phyloP scores from a whole-genome alignment of 805 yeast species.

The Blastobotrys parvus region DNA sequence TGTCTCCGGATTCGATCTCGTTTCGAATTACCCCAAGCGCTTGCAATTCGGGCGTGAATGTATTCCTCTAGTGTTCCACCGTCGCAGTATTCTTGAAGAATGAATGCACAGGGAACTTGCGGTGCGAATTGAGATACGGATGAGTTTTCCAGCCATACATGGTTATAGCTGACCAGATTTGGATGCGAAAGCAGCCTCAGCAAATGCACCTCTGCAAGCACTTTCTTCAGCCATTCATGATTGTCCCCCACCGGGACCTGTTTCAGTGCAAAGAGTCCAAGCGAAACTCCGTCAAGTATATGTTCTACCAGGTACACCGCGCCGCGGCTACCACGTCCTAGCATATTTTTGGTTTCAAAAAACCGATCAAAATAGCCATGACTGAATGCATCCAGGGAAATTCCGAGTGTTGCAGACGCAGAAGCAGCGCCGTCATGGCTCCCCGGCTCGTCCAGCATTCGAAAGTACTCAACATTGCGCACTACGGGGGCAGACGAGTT shows the following conservation, averaged over 20 bases:
- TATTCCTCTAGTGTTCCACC: constrained; percentile 82
- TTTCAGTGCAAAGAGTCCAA: constrained; percentile 79
- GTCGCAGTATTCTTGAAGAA: constrained; percentile 78
- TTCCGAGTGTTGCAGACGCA: constrained; percentile 9
- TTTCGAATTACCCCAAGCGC: background rate
- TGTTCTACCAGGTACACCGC: constrained; percentile 80
- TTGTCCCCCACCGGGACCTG: constrained; percentile 79
- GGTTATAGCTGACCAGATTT: constrained; percentile 76
- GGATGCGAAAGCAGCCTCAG: constrained; percentile 42
- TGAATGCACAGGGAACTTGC: constrained; percentile 64
- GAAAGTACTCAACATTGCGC: constrained; percentile 15
- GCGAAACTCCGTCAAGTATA: constrained; percentile 54
- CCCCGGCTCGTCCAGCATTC: constrained; percentile 13
- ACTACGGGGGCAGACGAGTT: background rate
- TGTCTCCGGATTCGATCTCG: background rate
- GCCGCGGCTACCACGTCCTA: constrained; percentile 83
- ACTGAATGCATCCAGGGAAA: constrained; percentile 43
- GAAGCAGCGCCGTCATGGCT: too few relatives aligned
- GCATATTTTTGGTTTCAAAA: constrained; percentile 48
- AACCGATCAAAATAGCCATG: constrained; percentile 71
- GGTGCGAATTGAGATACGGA: constrained; percentile 45
- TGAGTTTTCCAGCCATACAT: constrained; percentile 82
- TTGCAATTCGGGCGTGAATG: constrained; percentile 22
- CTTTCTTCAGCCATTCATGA: constrained; percentile 56
- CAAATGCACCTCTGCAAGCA: constrained; percentile 69